Conservation (phyloP, 2,329 filamentous ascomycete genomes). For the Epicoccum nigrum region DNA sequence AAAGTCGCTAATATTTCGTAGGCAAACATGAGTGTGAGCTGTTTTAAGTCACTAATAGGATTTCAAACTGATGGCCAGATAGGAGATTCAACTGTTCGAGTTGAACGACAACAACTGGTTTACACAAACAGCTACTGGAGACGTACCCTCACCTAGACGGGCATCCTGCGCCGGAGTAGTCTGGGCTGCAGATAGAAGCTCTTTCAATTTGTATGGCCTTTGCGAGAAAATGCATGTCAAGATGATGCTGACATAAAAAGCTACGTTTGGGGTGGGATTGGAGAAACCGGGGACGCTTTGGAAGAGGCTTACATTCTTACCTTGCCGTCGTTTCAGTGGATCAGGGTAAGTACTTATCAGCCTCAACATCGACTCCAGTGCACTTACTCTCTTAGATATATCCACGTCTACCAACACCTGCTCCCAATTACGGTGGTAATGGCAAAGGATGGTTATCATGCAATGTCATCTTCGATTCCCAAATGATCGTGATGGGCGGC, state of each 20-base stretch:
- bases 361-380: neutral
- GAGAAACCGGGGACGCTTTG: slow-evolving; percentile 57
- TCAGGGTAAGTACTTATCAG: slow-evolving; percentile 45
- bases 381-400: neutral
- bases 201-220: neutral
- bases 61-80: neutral
- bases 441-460: slow-evolving; percentile 57
- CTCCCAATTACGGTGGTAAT: slow-evolving; percentile 34
- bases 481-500: slow-evolving; percentile 67
- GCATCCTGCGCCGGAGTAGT: neutral
- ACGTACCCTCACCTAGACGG: slow-evolving; percentile 52
- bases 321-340: slow-evolving; percentile 66
- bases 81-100: slow-evolving; percentile 61
- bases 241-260: slow-evolving; percentile 38
- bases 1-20: neutral
- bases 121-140: slow-evolving; percentile 60
- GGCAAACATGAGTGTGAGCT: slow-evolving; percentile 24
- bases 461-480: slow-evolving; percentile 59
- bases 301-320: slow-evolving; percentile 66
- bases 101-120: slow-evolving; percentile 64
- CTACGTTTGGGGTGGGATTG: slow-evolving; percentile 64
- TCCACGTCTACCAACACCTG: neutral
- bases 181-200: neutral
- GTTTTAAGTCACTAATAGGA: slow-evolving; percentile 37
- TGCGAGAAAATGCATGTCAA: neutral